Evolutionary conservation across 202 grass and related monocot genomes (phyloP), one percentile per base, ranked within the genome.

Genomic region (Cymbopogon flexuosus): DNA sequence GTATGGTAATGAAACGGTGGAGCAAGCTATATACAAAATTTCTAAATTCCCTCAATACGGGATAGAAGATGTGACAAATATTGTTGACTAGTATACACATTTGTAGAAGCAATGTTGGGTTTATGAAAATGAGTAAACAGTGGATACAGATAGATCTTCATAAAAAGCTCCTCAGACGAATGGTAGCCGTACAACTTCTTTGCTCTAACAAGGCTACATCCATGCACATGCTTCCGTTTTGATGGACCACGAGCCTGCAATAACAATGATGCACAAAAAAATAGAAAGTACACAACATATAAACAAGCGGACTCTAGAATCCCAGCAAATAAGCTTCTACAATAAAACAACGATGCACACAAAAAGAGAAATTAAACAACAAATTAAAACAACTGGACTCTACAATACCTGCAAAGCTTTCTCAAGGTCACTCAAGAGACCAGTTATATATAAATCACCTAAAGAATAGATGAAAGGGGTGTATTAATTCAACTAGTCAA

Each of bases 141-240:
- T 84, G 95, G 95, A 97, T 97, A 97, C 95, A 97, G 72, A 73
- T 89, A 94, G 35, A 97, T 97, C 76, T 97, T 97, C 68, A 97
- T 45, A 82, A 97, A 97, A 68, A 93, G 30, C 29, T 94, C 92
- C 79, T 97, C 95, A 4, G 61, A 87, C 8, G 72, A 87, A 86
- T 92, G 88, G 82, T 87, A 97, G 6, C 95, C 95, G 81, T 97
- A 97, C 66, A 97, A 66, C 51, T 88, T 94, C 70, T 97, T 97
- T 52, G 92, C 95, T 85, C 92, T 89, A 91, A 94, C 95, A 84
- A 97, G 90, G 72, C 14, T 89, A 89, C 76, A 97, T 70, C 95
- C 92, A 93, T 98, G 95, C 58, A 98, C 81, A 54, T 94, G 88
- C 85, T 86, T 90, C 80, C 52, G 89, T 89, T 91, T 94, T 77